These are phyloP conservation scores for Pyrenophora teres DNA, from an alignment of 2,329 filamentous ascomycete genomes.

Conservation along the genomic window DNA sequence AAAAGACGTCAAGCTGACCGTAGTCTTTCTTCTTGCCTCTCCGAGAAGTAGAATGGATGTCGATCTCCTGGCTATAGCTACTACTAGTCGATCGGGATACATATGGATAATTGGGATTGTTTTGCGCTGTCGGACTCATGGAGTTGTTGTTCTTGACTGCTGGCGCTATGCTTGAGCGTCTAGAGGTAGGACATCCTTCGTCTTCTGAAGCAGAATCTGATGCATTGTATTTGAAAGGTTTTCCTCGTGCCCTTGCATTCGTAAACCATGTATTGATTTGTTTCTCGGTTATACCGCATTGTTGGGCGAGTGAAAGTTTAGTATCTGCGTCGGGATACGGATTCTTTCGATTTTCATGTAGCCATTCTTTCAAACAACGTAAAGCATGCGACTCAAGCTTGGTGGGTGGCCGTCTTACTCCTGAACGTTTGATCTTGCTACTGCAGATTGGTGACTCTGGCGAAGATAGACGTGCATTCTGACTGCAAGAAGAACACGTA, in stretches of 20 bases:
- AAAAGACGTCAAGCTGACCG: slow-evolving; percentile 22
- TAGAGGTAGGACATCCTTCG: slow-evolving; percentile 22
- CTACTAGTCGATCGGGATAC: slow-evolving; percentile 9
- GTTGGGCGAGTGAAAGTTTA: slow-evolving; percentile 35
- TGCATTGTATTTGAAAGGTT: slow-evolving; percentile 22
- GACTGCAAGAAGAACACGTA: slow-evolving; percentile 22
- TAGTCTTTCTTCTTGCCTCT: slow-evolving; percentile 48
- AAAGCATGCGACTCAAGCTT: slow-evolving; percentile 40
- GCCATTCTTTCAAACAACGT: slow-evolving; percentile 34
- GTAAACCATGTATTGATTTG: slow-evolving; percentile 46
- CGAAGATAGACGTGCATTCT: slow-evolving; percentile 10
- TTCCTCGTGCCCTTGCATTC: slow-evolving; percentile 39
- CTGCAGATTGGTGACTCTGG: slow-evolving; percentile 12
- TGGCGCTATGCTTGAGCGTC: slow-evolving; percentile 16
- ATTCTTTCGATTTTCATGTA: slow-evolving; percentile 35
- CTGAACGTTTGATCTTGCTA: slow-evolving; percentile 33
- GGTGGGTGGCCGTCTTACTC: slow-evolving; percentile 29
- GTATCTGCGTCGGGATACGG: slow-evolving; percentile 39
- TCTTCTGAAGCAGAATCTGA: slow-evolving; percentile 22
- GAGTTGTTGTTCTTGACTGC: slow-evolving; percentile 8
- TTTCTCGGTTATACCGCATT: slow-evolving; percentile 42
- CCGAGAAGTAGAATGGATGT: slow-evolving; percentile 26
- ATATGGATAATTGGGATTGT: slow-evolving; percentile 5
- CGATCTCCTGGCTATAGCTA: background rate
- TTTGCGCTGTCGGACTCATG: slow-evolving; percentile 6